Evolutionary conservation across 257 asterid species (phyloP).

Genomic region (Sherardia arvensis): DNA sequence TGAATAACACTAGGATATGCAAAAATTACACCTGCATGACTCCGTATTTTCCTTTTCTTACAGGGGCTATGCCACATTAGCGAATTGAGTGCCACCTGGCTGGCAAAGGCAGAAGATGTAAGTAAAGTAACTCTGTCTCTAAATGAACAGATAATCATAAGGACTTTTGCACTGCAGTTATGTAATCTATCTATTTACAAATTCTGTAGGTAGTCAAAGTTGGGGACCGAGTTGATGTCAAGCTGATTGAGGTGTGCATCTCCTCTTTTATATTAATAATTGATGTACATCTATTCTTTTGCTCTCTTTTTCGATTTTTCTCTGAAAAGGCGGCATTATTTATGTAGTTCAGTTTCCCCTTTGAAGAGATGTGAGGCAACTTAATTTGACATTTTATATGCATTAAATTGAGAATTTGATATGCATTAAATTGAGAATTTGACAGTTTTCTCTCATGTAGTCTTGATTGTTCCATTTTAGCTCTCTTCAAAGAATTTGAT

Average conservation of each 20-base stretch:
- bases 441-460: too few relatives aligned
- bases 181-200: constrained; percentile 17
- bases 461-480: not conserved
- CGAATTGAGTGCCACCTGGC: constrained; percentile 83
- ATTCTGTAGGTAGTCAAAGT: constrained; percentile 66
- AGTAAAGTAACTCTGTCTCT: constrained; percentile 23
- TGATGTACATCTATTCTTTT: not conserved
- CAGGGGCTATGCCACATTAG: constrained; percentile 97
- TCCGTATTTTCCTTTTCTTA: constrained; percentile 8
- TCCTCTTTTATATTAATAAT: constrained; percentile 13
- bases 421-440: not conserved
- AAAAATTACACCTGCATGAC: not conserved
- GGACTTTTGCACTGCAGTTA: constrained; percentile 4
- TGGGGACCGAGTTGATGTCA: constrained; percentile 91
- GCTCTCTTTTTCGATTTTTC: not conserved
- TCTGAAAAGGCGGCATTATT: not conserved
- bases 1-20: not conserved
- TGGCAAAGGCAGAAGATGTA: constrained; percentile 93
- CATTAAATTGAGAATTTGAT: not conserved
- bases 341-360: not conserved
- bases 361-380: not conserved
- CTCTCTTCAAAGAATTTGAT: not conserved
- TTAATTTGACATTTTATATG: not conserved
- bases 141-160: not conserved
- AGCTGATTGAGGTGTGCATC: constrained; percentile 77